Percentiles rank a stretch among this genome's conserved stretches.
Evolutionary conservation across 1,139 yeast species (phyloP).

Genomic region (Blastobotrys buckinghamii): DNA sequence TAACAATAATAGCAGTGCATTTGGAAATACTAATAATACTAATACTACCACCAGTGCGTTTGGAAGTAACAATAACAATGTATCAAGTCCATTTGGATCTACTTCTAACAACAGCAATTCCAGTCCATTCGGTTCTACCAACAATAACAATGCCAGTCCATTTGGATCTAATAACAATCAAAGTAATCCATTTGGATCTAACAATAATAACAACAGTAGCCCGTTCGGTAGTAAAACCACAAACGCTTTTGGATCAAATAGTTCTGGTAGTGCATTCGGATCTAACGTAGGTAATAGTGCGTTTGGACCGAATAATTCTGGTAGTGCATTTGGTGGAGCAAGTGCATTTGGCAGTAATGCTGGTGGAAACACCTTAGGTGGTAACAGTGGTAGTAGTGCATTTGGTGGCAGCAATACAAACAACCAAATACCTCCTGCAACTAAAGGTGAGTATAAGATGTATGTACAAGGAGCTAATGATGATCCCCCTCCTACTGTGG

Average conservation of each 20-base stretch:
- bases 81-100: background rate
- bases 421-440: conserved; percentile 4
- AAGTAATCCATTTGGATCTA: conserved; percentile 18
- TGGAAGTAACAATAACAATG: no score
- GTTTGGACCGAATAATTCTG: background rate
- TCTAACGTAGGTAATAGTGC: no score
- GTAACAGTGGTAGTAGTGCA: no score
- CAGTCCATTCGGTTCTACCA: conserved; percentile 4
- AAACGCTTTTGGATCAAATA: background rate
- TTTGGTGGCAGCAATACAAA: background rate
- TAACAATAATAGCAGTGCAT: conserved; percentile 1
- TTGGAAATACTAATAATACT: background rate
- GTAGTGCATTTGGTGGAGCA: conserved; percentile 2
- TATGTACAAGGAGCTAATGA: conserved; percentile 36
- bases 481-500: conserved; percentile 32
- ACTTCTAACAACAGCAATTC: background rate
- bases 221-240: conserved; percentile 16
- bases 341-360: conserved; percentile 11
- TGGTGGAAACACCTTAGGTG: no score
- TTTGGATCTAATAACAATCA: conserved; percentile 12
- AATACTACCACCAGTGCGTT: conserved; percentile 19
- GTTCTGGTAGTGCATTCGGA: background rate
- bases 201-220: conserved; percentile 6
- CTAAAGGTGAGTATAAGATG: conserved; percentile 2
- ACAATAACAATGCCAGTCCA: conserved; percentile 16